phyloP scores from a whole-genome alignment of 106 monocot genomes.

The Dendrobium huoshanense region DNA sequence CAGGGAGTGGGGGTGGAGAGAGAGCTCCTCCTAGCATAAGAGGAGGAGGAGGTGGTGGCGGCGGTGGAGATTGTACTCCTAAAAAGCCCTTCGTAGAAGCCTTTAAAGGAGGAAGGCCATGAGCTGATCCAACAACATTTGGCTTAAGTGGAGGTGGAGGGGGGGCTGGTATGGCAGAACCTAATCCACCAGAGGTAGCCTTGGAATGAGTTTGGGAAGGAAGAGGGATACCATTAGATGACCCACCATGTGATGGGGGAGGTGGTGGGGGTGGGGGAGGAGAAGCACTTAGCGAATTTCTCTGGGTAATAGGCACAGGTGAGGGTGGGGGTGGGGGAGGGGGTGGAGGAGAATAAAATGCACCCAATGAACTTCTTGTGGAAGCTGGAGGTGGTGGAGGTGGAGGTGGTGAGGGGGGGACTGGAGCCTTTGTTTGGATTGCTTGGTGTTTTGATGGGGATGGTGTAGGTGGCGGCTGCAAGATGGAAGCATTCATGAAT shows the following conservation, averaged over 20 bases:
- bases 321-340: background rate
- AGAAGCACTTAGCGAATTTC: background rate
- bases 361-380: background rate
- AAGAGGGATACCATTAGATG: background rate
- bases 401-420: background rate
- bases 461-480: no score
- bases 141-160: background rate
- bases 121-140: slow-evolving; percentile 2
- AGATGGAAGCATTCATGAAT: background rate
- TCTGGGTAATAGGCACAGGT: background rate
- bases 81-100: background rate
- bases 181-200: background rate
- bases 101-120: background rate
- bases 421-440: background rate
- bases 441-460: background rate
- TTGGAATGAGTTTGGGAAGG: background rate
- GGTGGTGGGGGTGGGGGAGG: background rate
- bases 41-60: slow-evolving; percentile 9
- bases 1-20: slow-evolving; percentile 14
- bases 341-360: background rate
- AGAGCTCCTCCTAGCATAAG: background rate
- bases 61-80: background rate
- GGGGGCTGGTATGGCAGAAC: background rate
- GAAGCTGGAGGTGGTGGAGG: background rate
- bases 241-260: background rate